Conservation (phyloP, 148 eudicot genomes). For the Polygonum maritimum region DNA sequence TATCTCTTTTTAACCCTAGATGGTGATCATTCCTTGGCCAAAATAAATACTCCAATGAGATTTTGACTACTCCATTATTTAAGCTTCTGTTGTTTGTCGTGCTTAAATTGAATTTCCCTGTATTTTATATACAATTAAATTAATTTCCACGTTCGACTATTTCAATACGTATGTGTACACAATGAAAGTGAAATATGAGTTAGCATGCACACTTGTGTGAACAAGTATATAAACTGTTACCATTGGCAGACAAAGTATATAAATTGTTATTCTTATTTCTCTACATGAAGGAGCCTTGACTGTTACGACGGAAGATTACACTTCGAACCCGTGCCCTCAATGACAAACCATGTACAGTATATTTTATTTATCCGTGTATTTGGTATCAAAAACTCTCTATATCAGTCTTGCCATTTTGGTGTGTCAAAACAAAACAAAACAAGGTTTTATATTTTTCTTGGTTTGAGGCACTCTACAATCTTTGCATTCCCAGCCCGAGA, state of each 20-base stretch:
- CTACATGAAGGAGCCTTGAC: too few relatives aligned
- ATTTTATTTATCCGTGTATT: too few relatives aligned
- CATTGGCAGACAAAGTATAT: too few relatives aligned
- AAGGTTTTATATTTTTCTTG: neutral
- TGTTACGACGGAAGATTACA: too few relatives aligned
- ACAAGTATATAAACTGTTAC: neutral
- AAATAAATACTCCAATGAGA: neutral
- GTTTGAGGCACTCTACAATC: neutral
- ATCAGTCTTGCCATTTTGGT: neutral
- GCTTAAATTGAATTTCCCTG: neutral
- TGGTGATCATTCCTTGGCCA: neutral
- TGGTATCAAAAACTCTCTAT: neutral
- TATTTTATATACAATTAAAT: too few relatives aligned
- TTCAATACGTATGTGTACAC: too few relatives aligned
- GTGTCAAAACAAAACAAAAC: neutral
- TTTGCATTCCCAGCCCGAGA: constrained; percentile 26
- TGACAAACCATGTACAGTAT: too few relatives aligned
- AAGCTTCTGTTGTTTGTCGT: neutral
- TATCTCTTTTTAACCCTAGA: neutral
- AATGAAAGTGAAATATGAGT: too few relatives aligned
- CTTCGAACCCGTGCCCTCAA: too few relatives aligned
- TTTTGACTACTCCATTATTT: neutral
- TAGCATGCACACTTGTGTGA: neutral
- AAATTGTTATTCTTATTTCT: too few relatives aligned
- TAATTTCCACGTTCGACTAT: too few relatives aligned